These are phyloP conservation scores for Rhinocladiella mackenziei DNA, from an alignment of 2,329 filamentous ascomycete species.

Conservation along the genomic window DNA sequence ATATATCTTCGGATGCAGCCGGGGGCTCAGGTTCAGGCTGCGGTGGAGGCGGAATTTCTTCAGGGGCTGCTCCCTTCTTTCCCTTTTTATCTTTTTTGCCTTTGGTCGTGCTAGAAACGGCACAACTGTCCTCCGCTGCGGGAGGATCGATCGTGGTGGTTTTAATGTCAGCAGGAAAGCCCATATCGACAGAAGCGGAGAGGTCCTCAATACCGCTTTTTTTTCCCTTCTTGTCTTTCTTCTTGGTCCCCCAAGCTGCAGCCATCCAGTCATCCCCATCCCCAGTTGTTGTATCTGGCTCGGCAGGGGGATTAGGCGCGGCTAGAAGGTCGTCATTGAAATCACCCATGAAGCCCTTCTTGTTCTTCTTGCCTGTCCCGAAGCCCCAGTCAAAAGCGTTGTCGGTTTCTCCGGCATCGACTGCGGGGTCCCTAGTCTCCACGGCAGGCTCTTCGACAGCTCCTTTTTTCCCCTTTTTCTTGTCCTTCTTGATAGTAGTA, in stretches of 20 bases:
- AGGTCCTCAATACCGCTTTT: slow-evolving; percentile 31
- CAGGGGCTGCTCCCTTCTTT: slow-evolving; percentile 25
- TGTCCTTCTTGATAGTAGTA: slow-evolving; percentile 31
- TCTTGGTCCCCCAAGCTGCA: slow-evolving; percentile 34
- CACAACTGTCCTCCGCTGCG: slow-evolving; percentile 32
- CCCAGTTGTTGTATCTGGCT: slow-evolving; percentile 29
- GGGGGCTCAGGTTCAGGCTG: slow-evolving; percentile 24
- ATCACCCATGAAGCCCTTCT: slow-evolving; percentile 34
- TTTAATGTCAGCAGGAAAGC: slow-evolving; percentile 23
- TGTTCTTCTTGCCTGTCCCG: slow-evolving; percentile 42
- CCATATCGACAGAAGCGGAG: slow-evolving; percentile 27
- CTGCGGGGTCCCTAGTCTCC: slow-evolving; percentile 15
- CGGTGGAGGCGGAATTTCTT: slow-evolving; percentile 23
- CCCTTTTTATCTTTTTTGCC: slow-evolving; percentile 30
- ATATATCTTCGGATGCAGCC: slow-evolving; percentile 29
- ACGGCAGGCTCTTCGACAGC: slow-evolving; percentile 22
- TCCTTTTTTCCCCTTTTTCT: slow-evolving; percentile 34
- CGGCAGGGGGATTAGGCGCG: slow-evolving; percentile 32
- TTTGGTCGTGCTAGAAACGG: slow-evolving; percentile 20
- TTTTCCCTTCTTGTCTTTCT: slow-evolving; percentile 44
- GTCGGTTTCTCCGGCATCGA: slow-evolving; percentile 12
- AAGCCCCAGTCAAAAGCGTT: slow-evolving; percentile 27
- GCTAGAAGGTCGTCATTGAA: slow-evolving; percentile 32
- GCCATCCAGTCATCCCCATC: slow-evolving; percentile 39
- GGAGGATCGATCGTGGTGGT: slow-evolving; percentile 27